Conservation (phyloP, 768 basidiomycete genomes). For the Boletus pseudopeckii region DNA sequence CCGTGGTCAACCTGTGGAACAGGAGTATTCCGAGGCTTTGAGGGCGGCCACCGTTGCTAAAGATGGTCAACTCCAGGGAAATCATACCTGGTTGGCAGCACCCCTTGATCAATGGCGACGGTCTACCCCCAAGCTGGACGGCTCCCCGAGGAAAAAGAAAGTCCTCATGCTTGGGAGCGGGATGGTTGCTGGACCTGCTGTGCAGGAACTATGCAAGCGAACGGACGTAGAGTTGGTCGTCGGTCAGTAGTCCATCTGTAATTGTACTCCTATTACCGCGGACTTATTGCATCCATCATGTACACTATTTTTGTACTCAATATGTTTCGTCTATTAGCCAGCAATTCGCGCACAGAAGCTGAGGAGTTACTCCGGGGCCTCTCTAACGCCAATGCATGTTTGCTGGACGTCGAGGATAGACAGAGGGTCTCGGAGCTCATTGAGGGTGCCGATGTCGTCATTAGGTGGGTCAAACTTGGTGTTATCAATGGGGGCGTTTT, state of each 20-base stretch:
- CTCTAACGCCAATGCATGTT: slow-evolving; percentile 50
- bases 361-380: slow-evolving; percentile 41
- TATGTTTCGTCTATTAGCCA: slow-evolving; percentile 44
- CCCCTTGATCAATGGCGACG: slow-evolving; percentile 46
- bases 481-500: not conserved
- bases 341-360: slow-evolving; percentile 65
- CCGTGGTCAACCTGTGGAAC: slow-evolving; percentile 24
- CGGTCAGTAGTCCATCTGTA: slow-evolving; percentile 48
- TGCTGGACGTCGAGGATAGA: slow-evolving; percentile 56
- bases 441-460: slow-evolving; percentile 69
- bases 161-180: slow-evolving; percentile 86
- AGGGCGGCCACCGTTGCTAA: slow-evolving; percentile 68
- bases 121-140: slow-evolving; percentile 3
- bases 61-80: slow-evolving; percentile 49
- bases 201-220: slow-evolving; percentile 64
- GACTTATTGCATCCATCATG: slow-evolving; percentile 16
- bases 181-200: slow-evolving; percentile 92
- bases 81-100: slow-evolving; percentile 57
- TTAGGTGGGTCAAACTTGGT: slow-evolving; percentile 56
- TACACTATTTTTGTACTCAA: not conserved
- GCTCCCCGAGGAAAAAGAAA: slow-evolving; percentile 46
- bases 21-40: slow-evolving; percentile 43
- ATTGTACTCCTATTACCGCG: slow-evolving; percentile 3
- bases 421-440: slow-evolving; percentile 49
- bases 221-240: slow-evolving; percentile 67